Percentiles rank a stretch among this genome's conserved stretches.
Conservation (phyloP, 2,329 filamentous ascomycete genomes). For the Fusarium protoensiforme region DNA sequence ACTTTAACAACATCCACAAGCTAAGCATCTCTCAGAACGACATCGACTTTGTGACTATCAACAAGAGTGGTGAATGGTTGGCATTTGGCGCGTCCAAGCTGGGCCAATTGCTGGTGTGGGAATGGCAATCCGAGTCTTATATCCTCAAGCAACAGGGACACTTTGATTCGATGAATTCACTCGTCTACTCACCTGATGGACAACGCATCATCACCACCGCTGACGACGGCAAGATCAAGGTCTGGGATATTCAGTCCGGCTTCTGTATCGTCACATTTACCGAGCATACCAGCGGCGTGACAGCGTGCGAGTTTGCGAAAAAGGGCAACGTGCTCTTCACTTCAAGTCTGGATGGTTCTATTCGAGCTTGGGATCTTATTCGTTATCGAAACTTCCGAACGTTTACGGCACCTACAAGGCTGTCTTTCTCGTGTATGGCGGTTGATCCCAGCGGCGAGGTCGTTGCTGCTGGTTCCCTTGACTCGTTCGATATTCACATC, state of each 20-base stretch:
- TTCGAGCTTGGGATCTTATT: slow-evolving; percentile 95
- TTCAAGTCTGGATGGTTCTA: slow-evolving; percentile 90
- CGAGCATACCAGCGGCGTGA: slow-evolving; percentile 94
- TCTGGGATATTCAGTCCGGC: slow-evolving; percentile 96
- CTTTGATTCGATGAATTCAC: slow-evolving; percentile 93
- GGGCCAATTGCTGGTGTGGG: slow-evolving; percentile 97
- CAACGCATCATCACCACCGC: slow-evolving; percentile 92
- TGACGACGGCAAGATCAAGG: slow-evolving; percentile 98
- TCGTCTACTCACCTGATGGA: slow-evolving; percentile 93
- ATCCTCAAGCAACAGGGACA: slow-evolving; percentile 98
- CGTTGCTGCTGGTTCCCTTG: slow-evolving; percentile 91
- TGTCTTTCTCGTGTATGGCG: slow-evolving; percentile 93
- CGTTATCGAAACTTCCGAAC: slow-evolving; percentile 97
- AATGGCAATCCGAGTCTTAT: slow-evolving; percentile 99
- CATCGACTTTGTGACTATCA: slow-evolving; percentile 94
- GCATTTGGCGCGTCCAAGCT: slow-evolving; percentile 96
- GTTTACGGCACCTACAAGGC: slow-evolving; percentile 90
- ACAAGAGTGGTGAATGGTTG: slow-evolving; percentile 94
- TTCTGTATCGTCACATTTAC: slow-evolving; percentile 99
- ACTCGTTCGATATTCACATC: slow-evolving; percentile 97
- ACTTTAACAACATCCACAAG: slow-evolving; percentile 95
- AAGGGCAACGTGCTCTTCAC: slow-evolving; percentile 97
- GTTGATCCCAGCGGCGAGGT: slow-evolving; percentile 98
- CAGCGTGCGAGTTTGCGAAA: slow-evolving; percentile 93
- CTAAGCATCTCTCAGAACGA: slow-evolving; percentile 94